phyloP scores from a whole-genome alignment of 257 asterid genomes.

The Primulina eburnea region DNA sequence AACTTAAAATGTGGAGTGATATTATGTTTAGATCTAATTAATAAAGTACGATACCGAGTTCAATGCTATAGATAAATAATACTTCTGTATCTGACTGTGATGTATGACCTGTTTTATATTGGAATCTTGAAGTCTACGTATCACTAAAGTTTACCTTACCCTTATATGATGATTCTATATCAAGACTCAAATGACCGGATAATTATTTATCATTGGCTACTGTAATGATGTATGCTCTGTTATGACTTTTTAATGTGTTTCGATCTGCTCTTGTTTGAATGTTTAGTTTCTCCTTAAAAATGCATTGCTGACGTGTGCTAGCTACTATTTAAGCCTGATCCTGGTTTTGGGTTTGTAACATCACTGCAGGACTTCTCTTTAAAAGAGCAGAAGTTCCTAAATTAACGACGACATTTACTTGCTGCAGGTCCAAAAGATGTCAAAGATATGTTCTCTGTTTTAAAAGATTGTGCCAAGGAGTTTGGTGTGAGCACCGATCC shows the following conservation, averaged over 20 bases:
- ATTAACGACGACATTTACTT: conserved; percentile 28
- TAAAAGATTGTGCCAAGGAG: conserved; percentile 68
- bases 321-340: conserved; percentile 7
- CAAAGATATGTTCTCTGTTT: conserved; percentile 59
- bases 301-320: conserved; percentile 7
- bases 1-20: conserved; percentile 16
- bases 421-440: conserved; percentile 80
- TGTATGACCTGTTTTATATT: conserved; percentile 1
- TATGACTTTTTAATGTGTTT: neutral
- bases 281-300: neutral
- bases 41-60: neutral
- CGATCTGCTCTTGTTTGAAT: neutral
- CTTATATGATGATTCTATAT: neutral
- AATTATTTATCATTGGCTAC: neutral
- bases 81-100: neutral
- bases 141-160: conserved; percentile 6
- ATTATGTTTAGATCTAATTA: neutral
- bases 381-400: conserved; percentile 11
- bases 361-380: conserved; percentile 5
- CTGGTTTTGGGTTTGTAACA: conserved; percentile 4
- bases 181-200: conserved; percentile 3
- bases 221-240: conserved; percentile 1
- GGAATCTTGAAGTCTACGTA: conserved; percentile 15
- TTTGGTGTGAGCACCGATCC: conserved; percentile 44
- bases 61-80: neutral